Evolutionary conservation across 805 yeast genomes (phyloP).

Genomic region (Nematodospora valgi): DNA sequence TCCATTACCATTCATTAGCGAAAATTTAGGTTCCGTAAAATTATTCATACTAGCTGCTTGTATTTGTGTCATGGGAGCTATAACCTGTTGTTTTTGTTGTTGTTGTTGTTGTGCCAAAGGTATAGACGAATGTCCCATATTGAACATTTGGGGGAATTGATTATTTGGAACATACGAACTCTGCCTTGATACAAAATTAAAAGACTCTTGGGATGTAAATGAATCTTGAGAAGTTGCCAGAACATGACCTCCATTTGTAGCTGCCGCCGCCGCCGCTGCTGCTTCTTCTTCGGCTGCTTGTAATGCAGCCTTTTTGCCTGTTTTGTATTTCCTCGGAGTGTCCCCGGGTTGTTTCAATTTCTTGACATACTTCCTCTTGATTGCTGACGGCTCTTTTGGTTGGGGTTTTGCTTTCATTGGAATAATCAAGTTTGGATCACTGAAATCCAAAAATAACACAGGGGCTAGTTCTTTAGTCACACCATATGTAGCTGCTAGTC

Average conservation of each 20-base stretch:
- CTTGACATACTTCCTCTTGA: conserved; percentile 42
- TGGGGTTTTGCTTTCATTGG: conserved; percentile 33
- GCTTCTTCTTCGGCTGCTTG: conserved; percentile 8
- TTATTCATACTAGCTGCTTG: conserved; percentile 10
- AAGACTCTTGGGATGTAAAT: conserved; percentile 6
- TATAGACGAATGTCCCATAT: conserved; percentile 5
- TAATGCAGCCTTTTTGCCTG: conserved; percentile 14
- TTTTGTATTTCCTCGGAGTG: conserved; percentile 42
- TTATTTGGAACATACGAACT: conserved; percentile 7
- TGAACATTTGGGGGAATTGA: conserved; percentile 8
- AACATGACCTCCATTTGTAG: neutral
- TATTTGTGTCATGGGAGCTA: too few relatives aligned
- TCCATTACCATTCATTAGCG: conserved; percentile 4
- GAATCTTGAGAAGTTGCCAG: conserved; percentile 8
- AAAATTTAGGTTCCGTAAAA: conserved; percentile 9
- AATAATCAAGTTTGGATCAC: conserved; percentile 33
- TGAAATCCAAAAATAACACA: conserved; percentile 35
- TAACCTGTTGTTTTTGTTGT: conserved; percentile 3
- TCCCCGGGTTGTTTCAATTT: conserved; percentile 68
- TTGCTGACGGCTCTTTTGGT: conserved; percentile 37
- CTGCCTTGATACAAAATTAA: conserved; percentile 7
- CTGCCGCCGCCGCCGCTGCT: conserved; percentile 5
- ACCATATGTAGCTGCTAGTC: conserved; percentile 38
- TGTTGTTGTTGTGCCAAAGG: conserved; percentile 9
- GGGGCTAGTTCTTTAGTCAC: conserved; percentile 39